Evolutionary conservation across 495 filamentous ascomycete genomes (phyloP), one percentile per base, ranked within the genome.

Genomic region (Trichocladium antarcticum): DNA sequence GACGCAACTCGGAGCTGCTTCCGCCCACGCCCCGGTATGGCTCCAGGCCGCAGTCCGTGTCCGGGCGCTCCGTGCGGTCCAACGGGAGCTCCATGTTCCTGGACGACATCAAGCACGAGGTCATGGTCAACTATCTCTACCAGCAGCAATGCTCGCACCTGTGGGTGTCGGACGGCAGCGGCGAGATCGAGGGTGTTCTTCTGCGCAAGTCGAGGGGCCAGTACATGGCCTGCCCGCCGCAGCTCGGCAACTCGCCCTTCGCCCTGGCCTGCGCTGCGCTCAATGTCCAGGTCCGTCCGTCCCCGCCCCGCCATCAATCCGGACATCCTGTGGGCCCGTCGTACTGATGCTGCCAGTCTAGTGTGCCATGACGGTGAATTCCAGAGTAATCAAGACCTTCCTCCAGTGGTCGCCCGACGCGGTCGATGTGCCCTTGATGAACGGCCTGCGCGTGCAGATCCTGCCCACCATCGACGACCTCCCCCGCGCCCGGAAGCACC

Each of bases 111-210:
- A 87, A 84, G 58, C 83, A 85, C 60, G 83, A 87, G 58, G 80
- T 89, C 47, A 88, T 89, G 84, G 83, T 83, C 35, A 87, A 84
- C 58, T 87, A 83, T 55, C 70, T 89, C 20, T 84, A 84, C 64
- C 84, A 89, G 57, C 83, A 87, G 59, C 82, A 85, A 63, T 83
- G 78, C 44, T 71, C 74, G 12, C 72, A 77, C 46, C 67, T 86
- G 29, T 89, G 84, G 84, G 76, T 85, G 10, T 76, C 75, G 28
- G 79, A 84, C 52, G 75, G 74, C 21, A 78, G 70, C 41, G 79
- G 77, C 2, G 74, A 81, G 54, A 63, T 79, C 17, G 84, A 89
- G 59, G 84, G 84, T 51, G 81, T 86, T 14, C 61, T 89, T 17
- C 57, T 89, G 15, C 74, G 83, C 50, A 87, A 85, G 57, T 62